phyloP scores from a whole-genome alignment of 495 filamentous ascomycete species.

The Aspergillus affinis region DNA sequence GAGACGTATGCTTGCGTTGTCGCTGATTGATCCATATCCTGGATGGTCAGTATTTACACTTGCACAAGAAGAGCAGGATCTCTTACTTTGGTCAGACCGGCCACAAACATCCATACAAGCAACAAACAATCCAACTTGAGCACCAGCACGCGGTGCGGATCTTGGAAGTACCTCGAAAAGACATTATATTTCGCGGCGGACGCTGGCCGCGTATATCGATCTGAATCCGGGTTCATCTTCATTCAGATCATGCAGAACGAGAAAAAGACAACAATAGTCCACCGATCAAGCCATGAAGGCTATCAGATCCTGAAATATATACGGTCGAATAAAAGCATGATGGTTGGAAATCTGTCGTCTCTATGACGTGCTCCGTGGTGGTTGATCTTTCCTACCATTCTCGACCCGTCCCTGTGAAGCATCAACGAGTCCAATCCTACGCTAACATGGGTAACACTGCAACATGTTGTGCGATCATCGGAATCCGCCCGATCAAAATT shows the following conservation, averaged over 20 bases:
- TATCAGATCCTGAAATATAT: neutral
- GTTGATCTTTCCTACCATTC: neutral
- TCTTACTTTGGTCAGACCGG: constrained; percentile 10
- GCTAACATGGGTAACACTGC: neutral
- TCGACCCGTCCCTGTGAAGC: neutral
- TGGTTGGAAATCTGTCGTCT: neutral
- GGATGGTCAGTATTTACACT: neutral
- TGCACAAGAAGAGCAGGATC: neutral
- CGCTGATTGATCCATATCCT: constrained; percentile 18
- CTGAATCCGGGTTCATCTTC: neutral
- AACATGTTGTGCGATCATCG: neutral
- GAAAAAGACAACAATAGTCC: neutral
- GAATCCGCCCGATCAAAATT: neutral
- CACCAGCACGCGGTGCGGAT: neutral
- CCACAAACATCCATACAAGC: constrained; percentile 5
- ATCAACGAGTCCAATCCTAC: neutral
- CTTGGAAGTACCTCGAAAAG: neutral
- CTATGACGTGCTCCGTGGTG: neutral
- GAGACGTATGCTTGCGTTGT: constrained; percentile 61
- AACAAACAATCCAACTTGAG: constrained; percentile 2
- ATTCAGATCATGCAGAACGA: neutral
- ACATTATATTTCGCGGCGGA: neutral
- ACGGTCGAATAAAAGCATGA: neutral
- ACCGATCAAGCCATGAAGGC: neutral
- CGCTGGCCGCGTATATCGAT: neutral